Base-by-base conservation (phyloP, 345 rosid genomes). In the Linum tenue region DNA sequence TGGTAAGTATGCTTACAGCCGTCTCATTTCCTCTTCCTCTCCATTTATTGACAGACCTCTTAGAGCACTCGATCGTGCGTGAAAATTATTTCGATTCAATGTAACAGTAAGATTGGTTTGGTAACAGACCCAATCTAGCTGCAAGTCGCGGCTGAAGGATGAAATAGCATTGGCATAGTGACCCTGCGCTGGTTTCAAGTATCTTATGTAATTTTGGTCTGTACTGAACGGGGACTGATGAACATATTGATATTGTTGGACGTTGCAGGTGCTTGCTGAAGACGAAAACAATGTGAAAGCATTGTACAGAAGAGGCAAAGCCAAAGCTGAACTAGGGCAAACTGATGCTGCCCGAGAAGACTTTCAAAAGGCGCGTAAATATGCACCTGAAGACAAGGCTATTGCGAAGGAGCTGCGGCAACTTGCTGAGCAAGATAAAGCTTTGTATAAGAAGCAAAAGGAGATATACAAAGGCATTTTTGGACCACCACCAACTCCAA, bases 201-300 rank as follows among this genome's bases (percentile, higher is more conserved):
- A 4, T 41, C 5, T 4, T 41, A 41, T 8, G 44, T 4, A 41
- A 41, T 8, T 4, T 48, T 48, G 53, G 14, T 9, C 53, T 22
- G 31, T 22, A 48, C 53, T 48, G 53, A 1, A 12, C 14, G 5
- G 44, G 9, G 5, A 4, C 44, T 41, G 6, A 4, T 41, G 5
- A 4, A 41, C 9, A 4, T 41, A 8, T 41, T 41, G 44, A 4
- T 41, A 4, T 8, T 43, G 42, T 53, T 51, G 31, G 37, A 37
- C 60, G 55, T 42, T 70, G 62, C 81, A 92, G 98, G 98, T 85
- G 16, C 77, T 92, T 69, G 70, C 83, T 8, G 99, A 92, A 82
- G 96, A 94, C 65, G 97, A 90, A 64, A 86, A 85, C 77, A 94
- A 88, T 53, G 88, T 76, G 4, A 94, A 94, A 72, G 99, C 99